Percentiles rank a stretch among this genome's conserved stretches.
Evolutionary conservation across 2,329 filamentous ascomycete species (phyloP).

Genomic region (Pestalotiopsis sp.): DNA sequence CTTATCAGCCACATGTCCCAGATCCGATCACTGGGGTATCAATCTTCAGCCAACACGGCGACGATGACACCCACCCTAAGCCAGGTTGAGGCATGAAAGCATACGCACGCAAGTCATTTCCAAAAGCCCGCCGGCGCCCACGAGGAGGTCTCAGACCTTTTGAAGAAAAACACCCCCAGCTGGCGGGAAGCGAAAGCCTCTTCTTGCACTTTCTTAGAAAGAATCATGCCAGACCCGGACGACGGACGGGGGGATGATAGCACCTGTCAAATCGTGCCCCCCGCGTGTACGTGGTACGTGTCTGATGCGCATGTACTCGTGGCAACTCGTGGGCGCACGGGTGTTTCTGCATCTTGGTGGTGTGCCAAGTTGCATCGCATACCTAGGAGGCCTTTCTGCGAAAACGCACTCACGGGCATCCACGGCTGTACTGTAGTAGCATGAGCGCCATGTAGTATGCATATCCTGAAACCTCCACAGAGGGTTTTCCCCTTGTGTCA

Average conservation of each 20-base stretch:
- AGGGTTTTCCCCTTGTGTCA: neutral
- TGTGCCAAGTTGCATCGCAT: neutral
- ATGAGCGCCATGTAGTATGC: neutral
- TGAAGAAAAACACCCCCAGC: too few relatives aligned
- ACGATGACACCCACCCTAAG: neutral
- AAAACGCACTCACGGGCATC: slow-evolving; percentile 1
- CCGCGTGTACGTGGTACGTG: too few relatives aligned
- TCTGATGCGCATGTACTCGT: neutral
- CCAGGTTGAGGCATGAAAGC: neutral
- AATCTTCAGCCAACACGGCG: neutral
- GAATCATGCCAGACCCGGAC: neutral
- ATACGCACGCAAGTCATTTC: slow-evolving; percentile 6
- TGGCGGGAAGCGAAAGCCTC: neutral
- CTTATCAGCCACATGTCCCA: neutral
- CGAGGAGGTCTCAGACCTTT: slow-evolving; percentile 2
- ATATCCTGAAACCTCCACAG: slow-evolving; percentile 3
- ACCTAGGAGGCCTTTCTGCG: neutral
- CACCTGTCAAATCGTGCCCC: neutral
- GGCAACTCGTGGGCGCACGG: slow-evolving; percentile 5
- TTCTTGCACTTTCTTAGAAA: neutral
- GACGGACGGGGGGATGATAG: neutral
- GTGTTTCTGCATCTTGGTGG: neutral
- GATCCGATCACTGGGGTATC: neutral
- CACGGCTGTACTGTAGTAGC: neutral
- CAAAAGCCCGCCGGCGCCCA: neutral